phyloP scores from a whole-genome alignment of 192 early-diverging fungal species.

The Backusella westeae region DNA sequence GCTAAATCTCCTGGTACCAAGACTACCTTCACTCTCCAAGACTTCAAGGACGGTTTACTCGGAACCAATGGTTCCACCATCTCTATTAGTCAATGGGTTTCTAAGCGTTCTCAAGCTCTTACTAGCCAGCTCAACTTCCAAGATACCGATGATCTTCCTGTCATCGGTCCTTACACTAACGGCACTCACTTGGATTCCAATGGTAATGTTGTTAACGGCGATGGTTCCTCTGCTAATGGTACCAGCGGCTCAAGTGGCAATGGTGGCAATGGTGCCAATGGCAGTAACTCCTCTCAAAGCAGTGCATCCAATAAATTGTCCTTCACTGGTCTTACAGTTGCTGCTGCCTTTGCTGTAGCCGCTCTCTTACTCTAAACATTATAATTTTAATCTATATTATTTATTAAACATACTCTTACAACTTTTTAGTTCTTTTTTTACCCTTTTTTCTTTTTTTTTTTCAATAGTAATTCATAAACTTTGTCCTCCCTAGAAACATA shows the following conservation, averaged over 20 bases:
- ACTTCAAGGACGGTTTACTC: constrained; percentile 21
- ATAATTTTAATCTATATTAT: neutral
- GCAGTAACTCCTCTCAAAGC: neutral
- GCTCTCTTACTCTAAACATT: neutral
- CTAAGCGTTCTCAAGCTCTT: constrained; percentile 19
- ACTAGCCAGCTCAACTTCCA: constrained; percentile 21
- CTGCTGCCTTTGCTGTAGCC: neutral
- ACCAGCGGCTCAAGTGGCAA: neutral
- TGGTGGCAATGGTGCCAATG: neutral
- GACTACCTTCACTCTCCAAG: constrained; percentile 20
- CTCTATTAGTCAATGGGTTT: constrained; percentile 19
- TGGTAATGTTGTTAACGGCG: constrained; percentile 10
- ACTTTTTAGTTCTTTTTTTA: neutral
- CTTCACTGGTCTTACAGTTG: neutral
- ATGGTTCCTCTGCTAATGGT: neutral
- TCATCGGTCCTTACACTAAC: constrained; percentile 18
- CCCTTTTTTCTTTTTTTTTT: constrained; percentile 6
- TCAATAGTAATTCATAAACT: constrained; percentile 36
- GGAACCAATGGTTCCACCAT: constrained; percentile 8
- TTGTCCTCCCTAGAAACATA: neutral
- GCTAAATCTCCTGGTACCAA: constrained; percentile 25
- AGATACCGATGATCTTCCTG: constrained; percentile 33
- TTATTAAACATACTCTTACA: neutral
- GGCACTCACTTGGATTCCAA: constrained; percentile 16
- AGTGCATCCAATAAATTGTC: constrained; percentile 1